These are phyloP conservation scores for Cyclotella atomus DNA, from an alignment of 108 stramenopile genomes.

Conservation along the genomic window DNA sequence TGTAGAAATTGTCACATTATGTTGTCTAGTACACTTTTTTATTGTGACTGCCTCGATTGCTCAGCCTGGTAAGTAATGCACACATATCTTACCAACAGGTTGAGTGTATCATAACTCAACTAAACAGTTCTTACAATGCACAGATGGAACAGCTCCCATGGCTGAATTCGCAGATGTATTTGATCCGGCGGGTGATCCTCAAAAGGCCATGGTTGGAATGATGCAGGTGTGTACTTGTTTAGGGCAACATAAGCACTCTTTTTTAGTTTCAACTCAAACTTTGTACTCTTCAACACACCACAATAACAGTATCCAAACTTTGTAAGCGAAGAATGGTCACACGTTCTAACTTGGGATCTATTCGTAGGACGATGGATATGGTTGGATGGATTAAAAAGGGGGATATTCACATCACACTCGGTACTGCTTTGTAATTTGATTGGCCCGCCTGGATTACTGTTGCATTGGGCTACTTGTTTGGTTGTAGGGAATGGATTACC, in stretches of 20 bases:
- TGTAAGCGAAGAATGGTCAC: constrained; percentile 89
- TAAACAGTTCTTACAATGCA: neutral
- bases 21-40: constrained; percentile 76
- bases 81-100: neutral
- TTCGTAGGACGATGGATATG: constrained; percentile 92
- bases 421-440: constrained; percentile 88
- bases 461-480: constrained; percentile 79
- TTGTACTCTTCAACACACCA: neutral
- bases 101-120: neutral
- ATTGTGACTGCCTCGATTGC: constrained; percentile 77
- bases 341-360: constrained; percentile 92
- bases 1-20: constrained; percentile 64
- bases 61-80: constrained; percentile 43
- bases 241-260: no score
- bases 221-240: constrained; percentile 33
- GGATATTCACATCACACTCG: constrained; percentile 81
- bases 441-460: constrained; percentile 87
- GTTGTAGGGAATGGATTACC: constrained; percentile 69
- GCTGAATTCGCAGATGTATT: constrained; percentile 88
- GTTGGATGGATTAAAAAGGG: constrained; percentile 84
- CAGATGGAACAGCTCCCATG: constrained; percentile 74
- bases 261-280: neutral
- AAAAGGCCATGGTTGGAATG: constrained; percentile 86
- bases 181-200: constrained; percentile 81
- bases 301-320: constrained; percentile 81